A percentile compares a stretch with the other conserved stretches of the same genome.
Evolutionary conservation across 345 rosid species (phyloP).

Genomic region (Euphorbia lathyris): DNA sequence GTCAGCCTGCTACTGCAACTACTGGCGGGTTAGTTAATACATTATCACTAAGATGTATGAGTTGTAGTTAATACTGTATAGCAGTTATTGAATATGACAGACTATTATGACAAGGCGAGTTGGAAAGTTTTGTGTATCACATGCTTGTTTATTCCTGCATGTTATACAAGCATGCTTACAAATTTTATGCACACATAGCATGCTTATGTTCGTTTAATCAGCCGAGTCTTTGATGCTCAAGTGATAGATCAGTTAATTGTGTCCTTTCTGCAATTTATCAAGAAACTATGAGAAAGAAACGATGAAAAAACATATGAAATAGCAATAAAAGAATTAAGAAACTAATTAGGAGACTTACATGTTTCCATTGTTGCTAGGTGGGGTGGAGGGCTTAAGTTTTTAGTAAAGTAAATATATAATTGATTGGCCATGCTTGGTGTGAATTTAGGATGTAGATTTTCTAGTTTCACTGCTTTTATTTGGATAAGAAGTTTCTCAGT

Average conservation of each 20-base stretch:
- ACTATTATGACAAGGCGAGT: not conserved
- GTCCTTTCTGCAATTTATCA: too few relatives aligned
- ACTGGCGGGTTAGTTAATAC: conserved; percentile 82
- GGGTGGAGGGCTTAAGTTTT: not conserved
- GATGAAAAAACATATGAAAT: too few relatives aligned
- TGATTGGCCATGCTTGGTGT: not conserved
- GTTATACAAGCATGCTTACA: not conserved
- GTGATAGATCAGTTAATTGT: not conserved
- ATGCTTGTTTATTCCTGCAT: not conserved
- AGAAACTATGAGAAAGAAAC: too few relatives aligned
- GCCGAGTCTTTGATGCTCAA: not conserved
- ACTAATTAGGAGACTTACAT: too few relatives aligned
- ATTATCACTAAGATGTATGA: conserved; percentile 8
- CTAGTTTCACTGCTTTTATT: not conserved
- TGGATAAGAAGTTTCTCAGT: not conserved
- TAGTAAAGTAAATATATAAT: too few relatives aligned
- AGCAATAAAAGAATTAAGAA: too few relatives aligned
- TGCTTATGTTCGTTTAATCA: not conserved
- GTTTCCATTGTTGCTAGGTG: too few relatives aligned
- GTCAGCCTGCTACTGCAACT: conserved; percentile 95
- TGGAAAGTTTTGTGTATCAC: not conserved
- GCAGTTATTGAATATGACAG: not conserved
- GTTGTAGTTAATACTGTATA: not conserved
- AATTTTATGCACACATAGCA: not conserved
- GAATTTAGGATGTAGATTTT: not conserved